Conservation (phyloP, 2,329 filamentous ascomycete genomes). For the Aspergillus carbonarius region DNA sequence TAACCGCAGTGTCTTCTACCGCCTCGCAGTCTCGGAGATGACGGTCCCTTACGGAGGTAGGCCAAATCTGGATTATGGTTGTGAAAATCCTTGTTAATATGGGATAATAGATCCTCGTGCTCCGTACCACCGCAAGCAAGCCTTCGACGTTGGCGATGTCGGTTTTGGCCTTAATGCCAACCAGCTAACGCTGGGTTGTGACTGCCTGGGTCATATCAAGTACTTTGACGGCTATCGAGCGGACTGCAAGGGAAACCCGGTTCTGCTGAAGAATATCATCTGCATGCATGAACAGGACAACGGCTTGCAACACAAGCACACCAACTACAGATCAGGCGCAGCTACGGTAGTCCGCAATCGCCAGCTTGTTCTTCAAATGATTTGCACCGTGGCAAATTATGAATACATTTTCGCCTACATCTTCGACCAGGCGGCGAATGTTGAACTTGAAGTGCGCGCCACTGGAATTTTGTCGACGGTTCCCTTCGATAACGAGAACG, state of each 20-base stretch:
- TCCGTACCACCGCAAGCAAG: constrained; percentile 68
- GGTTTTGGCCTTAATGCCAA: constrained; percentile 68
- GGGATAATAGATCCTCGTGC: constrained; percentile 61
- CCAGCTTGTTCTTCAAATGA: constrained; percentile 67
- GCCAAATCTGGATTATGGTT: neutral
- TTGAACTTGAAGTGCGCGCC: constrained; percentile 66
- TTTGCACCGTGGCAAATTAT: constrained; percentile 71
- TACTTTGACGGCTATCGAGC: constrained; percentile 62
- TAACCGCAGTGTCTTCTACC: constrained; percentile 64
- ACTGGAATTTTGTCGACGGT: constrained; percentile 68
- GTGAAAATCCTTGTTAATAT: neutral
- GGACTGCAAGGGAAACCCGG: constrained; percentile 59
- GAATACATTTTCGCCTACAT: constrained; percentile 72
- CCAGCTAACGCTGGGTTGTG: constrained; percentile 67
- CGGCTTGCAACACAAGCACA: constrained; percentile 70
- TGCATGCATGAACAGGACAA: constrained; percentile 71
- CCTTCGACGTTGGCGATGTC: constrained; percentile 68
- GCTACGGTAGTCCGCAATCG: constrained; percentile 64
- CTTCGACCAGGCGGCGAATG: constrained; percentile 68
- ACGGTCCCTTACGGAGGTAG: constrained; percentile 50
- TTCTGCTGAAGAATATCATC: constrained; percentile 64
- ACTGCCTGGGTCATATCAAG: constrained; percentile 69
- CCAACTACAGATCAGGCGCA: constrained; percentile 65
- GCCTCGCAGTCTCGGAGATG: constrained; percentile 67
- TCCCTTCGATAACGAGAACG: constrained; percentile 61